Evolutionary conservation across 140 eudicot genomes (phyloP), one percentile per base, ranked within the genome.

Genomic region (Bidens hawaiensis): DNA sequence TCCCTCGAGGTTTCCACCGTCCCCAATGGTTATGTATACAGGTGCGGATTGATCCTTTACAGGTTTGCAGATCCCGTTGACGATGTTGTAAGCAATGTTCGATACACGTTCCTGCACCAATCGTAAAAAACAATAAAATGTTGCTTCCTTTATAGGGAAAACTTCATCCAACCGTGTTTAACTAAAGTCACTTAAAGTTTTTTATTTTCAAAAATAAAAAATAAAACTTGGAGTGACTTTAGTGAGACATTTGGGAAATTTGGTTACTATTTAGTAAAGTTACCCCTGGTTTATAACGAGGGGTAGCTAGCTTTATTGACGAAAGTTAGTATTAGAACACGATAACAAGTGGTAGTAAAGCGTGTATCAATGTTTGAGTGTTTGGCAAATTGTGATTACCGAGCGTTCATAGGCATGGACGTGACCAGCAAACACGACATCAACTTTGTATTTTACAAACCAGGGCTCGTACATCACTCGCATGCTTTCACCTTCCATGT

Each of bases 401-500:
- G 95, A 58, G 66, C 95, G 68, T 33, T 87, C 95, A 34, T 87
- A 87, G 11, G 93, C 95, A 40, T 87, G 93, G 13, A 87, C 95
- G 54, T 87, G 95, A 57, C 95, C 93, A 15, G 95, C 77, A 81
- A 87, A 81, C 25, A 83, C 91, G 19, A 86, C 66, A 54, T 83
- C 93, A 25, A 87, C 95, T 67, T 87, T 83, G 82, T 83, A 71
- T 76, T 87, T 54, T 4, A 87, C 85, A 59, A 87, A 81, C 95
- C 83, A 87, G 4, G 80, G 64, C 75, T 87, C 93, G 17, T 45
- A 87, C 89, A 87, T 79, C 3, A 87, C 94, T 59, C 96, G 75
- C 96, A 87, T 87, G 59, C 79, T 73, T 78, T 87, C 96, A 8
- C 93, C 94, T 79, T 87, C 96, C 94, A 87, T 78, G 18, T 78